Percentiles rank a stretch among this genome's conserved stretches.
Evolutionary conservation across 345 rosid genomes (phyloP).

Genomic region (Lepidium africanum): DNA sequence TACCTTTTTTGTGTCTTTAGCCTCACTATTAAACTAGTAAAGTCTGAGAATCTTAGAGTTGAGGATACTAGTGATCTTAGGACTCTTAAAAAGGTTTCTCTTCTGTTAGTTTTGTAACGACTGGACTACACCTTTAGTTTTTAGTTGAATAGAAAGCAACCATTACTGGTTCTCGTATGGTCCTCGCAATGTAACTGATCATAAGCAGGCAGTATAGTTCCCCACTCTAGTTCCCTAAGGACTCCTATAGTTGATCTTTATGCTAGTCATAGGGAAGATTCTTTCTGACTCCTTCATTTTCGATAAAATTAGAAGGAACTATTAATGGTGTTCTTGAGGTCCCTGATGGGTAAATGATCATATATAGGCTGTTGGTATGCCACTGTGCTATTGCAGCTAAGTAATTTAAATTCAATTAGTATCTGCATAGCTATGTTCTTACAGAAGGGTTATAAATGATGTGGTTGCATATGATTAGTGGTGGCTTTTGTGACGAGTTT

Average conservation of each 20-base stretch:
- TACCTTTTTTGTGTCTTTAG: conserved; percentile 11
- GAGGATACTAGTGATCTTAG: neutral
- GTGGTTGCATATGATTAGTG: neutral
- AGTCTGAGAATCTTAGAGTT: neutral
- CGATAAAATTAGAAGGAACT: neutral
- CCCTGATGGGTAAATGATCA: neutral
- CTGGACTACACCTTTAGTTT: neutral
- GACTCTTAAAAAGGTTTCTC: neutral
- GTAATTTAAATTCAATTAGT: neutral
- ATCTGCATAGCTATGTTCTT: neutral
- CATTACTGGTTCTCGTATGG: neutral
- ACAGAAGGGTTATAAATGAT: neutral
- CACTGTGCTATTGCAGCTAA: neutral
- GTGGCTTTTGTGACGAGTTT: neutral
- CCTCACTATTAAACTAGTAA: neutral
- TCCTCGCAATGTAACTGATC: neutral
- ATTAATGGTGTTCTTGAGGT: neutral
- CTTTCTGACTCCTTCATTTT: neutral
- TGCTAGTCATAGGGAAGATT: neutral
- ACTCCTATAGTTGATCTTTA: neutral
- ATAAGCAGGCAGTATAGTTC: neutral
- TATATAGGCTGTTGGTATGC: neutral
- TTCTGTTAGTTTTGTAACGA: neutral
- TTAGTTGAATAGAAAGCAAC: neutral
- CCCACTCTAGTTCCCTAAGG: neutral